Percentiles rank a stretch among this genome's conserved stretches.
phyloP scores from a whole-genome alignment of 2,329 filamentous ascomycete genomes.

The Xylariaceae sp. region DNA sequence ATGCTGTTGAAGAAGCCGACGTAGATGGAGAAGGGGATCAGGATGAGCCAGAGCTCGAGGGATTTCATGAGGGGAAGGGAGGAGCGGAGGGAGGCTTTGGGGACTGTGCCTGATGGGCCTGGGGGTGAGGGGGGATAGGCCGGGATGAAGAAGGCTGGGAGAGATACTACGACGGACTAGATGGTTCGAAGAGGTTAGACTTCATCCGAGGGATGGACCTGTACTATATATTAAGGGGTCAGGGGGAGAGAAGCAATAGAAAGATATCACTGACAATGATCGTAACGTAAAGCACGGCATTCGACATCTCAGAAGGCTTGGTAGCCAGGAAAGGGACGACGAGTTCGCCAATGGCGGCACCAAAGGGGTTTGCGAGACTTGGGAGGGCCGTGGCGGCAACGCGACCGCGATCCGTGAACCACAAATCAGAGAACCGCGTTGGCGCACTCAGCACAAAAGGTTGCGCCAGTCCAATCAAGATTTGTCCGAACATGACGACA shows the following conservation, averaged over 20 bases:
- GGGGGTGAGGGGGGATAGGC: slow-evolving; percentile 70
- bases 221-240: background rate
- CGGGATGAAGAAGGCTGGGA: slow-evolving; percentile 81
- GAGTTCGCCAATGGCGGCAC: slow-evolving; percentile 81
- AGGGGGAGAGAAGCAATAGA: slow-evolving; percentile 5
- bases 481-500: slow-evolving; percentile 83
- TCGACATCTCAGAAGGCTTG: slow-evolving; percentile 59
- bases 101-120: slow-evolving; percentile 59
- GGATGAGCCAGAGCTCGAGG: slow-evolving; percentile 72
- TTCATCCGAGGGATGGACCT: background rate
- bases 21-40: slow-evolving; percentile 76
- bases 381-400: slow-evolving; percentile 82
- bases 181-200: background rate
- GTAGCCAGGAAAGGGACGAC: slow-evolving; percentile 74
- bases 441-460: slow-evolving; percentile 88
- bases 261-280: slow-evolving; percentile 61
- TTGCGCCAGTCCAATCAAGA: slow-evolving; percentile 82
- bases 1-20: slow-evolving; percentile 92
- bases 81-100: slow-evolving; percentile 47
- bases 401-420: slow-evolving; percentile 82
- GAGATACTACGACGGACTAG: slow-evolving; percentile 47
- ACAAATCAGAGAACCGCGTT: slow-evolving; percentile 85
- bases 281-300: slow-evolving; percentile 78
- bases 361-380: slow-evolving; percentile 83
- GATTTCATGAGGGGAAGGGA: slow-evolving; percentile 58